These are phyloP conservation scores for Telfairia occidentalis DNA, from an alignment of 331 rosid species.

Conservation along the genomic window DNA sequence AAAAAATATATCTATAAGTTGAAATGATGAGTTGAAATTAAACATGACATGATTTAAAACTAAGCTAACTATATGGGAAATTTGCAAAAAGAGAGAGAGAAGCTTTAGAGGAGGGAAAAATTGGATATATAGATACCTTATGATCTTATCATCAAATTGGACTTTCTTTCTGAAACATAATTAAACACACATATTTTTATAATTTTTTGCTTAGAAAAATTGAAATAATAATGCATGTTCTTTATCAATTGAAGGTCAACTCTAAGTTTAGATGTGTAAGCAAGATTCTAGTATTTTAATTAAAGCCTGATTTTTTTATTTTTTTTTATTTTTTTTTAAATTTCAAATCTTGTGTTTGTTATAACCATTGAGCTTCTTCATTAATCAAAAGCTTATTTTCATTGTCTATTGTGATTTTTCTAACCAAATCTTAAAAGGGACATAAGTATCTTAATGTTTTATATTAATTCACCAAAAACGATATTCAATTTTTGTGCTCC, in stretches of 20 bases:
- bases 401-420: background rate
- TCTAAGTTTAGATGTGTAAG: background rate
- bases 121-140: no score
- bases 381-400: background rate
- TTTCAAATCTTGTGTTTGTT: background rate
- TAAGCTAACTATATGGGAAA: background rate
- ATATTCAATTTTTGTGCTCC: no score
- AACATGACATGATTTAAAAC: no score
- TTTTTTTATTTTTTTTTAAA: background rate
- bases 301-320: background rate
- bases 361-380: background rate
- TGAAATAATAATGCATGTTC: background rate
- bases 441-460: no score
- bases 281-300: background rate
- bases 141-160: no score
- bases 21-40: no score
- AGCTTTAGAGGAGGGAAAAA: no score
- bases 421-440: background rate
- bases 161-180: background rate
- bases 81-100: background rate
- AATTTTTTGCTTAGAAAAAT: background rate
- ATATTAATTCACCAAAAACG: no score
- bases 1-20: no score
- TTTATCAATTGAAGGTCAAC: conserved; percentile 2
- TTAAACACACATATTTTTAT: background rate